phyloP scores from a whole-genome alignment of 2,329 filamentous ascomycete species.

The Aspergillus flavus region DNA sequence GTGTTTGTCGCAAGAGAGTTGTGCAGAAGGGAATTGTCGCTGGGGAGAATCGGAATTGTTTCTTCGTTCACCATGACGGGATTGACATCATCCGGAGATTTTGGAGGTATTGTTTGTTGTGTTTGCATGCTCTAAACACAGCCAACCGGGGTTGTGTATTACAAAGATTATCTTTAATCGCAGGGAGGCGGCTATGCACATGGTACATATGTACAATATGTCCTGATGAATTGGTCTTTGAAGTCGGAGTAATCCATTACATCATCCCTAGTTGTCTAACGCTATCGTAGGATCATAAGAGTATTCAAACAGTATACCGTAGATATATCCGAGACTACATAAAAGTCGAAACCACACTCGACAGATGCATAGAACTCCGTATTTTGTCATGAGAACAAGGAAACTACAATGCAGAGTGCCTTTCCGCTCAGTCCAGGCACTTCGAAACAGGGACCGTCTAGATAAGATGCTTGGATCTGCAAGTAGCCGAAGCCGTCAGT shows the following conservation, averaged over 20 bases:
- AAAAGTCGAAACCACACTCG: conserved; percentile 17
- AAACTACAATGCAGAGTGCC: conserved; percentile 19
- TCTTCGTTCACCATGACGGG: conserved; percentile 24
- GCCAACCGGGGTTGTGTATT: conserved; percentile 15
- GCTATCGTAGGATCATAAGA: conserved; percentile 24
- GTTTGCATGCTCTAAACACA: conserved; percentile 34
- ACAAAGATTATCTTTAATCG: conserved; percentile 6
- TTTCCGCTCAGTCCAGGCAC: conserved; percentile 11
- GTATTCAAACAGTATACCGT: conserved; percentile 25
- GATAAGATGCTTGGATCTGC: conserved; percentile 70
- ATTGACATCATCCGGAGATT: conserved; percentile 43
- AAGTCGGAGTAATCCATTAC: conserved; percentile 4
- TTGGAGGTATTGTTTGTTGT: conserved; percentile 32
- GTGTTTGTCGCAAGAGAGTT: conserved; percentile 5
- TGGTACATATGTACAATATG: background rate
- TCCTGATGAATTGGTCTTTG: background rate
- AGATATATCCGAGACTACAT: conserved; percentile 22
- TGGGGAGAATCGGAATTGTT: conserved; percentile 1
- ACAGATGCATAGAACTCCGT: conserved; percentile 25
- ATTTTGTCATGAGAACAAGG: conserved; percentile 23
- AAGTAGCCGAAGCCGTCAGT: conserved; percentile 16
- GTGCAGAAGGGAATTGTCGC: conserved; percentile 7
- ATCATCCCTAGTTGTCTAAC: conserved; percentile 9
- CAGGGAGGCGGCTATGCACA: background rate
- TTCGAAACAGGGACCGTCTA: conserved; percentile 36